Evolutionary conservation across 257 asterid species (phyloP), one percentile per base, ranked within the genome.

Genomic region (Forsythia suspensa): DNA sequence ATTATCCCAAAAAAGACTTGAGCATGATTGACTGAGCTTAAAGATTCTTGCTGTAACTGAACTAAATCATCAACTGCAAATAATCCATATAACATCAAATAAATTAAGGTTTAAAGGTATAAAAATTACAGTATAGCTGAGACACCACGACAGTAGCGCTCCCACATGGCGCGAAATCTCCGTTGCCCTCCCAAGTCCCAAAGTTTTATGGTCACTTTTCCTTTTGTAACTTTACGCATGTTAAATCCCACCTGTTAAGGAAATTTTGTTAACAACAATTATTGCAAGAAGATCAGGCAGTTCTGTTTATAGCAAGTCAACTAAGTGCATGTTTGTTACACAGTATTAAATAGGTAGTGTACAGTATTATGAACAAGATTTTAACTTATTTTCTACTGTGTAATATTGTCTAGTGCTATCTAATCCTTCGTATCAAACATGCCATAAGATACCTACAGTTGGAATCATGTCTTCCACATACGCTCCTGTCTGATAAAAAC

Each of bases 171-270:
- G 42, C 98, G 97, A 55, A 92, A 95, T 84, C 97, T 93, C 4
- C 93, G 82, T 83, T 95, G 99, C 74, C 99, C 99, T 80, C 99
- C 98, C 86, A 93, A 92, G 79, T 95, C 98, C 99, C 99, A 95
- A 41, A 95, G 93, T 79, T 95, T 95, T 80, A 95, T 93, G 39
- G 97, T 91, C 65, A 95, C 99, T 71, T 95, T 95, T 83, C 99
- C 97, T 84, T 92, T 95, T 20, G 97, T 95, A n/a, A 95, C 97
- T 91, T 95, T 93, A 12, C 99, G 98, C 99, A 95, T 93, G 80
- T 95, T 95, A 78, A 95, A 95, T 67, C 98, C 98, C 80, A 95
- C 99, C 98, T 93, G 84, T 77, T 79, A 77, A 55, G 70, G 51
- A 51, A 75, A 29, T 21, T 42, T 21, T 8, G 69, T 77, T 82